Evolutionary conservation across 352 stramenopile species (phyloP), one percentile per base, ranked within the genome.

Genomic region (Aphanomyces cochlioides): DNA sequence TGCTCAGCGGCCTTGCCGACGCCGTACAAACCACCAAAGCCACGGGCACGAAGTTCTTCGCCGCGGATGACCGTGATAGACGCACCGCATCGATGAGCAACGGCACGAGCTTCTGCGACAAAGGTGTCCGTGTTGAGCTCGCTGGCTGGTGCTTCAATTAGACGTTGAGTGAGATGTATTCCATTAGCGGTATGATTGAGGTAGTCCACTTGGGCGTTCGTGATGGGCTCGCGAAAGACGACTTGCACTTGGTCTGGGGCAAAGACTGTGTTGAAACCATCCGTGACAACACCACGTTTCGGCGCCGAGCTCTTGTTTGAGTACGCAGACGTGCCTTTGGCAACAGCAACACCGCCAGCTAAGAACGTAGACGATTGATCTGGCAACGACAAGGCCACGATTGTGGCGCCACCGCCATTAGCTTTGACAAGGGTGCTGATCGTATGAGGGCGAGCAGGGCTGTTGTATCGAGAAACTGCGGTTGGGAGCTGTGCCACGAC

Each of bases 11-110:
- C 93, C 78, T 98, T 96, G 19, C 95, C 92, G 19, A 98, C 93
- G 50, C 87, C 88, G 69, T 96, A 97, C 59, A 98, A 83, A 5
- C 94, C 95, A 45, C 95, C 93, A 66, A 98, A 97, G 41, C 94
- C 93, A 40, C 85, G 77, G 47, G 92, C 80, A 54, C 78, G 78
- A 56, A 99, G 82, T 69, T 97, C 90, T 40, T 97, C 82, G 56
- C 96, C 95, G 19, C 88, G 78, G 72, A 98, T 98, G 56, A 98
- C 85, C 54, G 77, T 82, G 36, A 78, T 75, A 60, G 80, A 78
- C 1, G 82, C 75, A 17, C 79, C 83, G 19, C 90, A 90, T 17
- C 81, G 79, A 48, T 76, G 84, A 45, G 75, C 83, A 38, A 82
- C 79, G 19, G 72, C 80, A 38, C 74, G 70, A n/a, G 86, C 88